phyloP scores from a whole-genome alignment of 129 eudicot species.

The Centaurea solstitialis region DNA sequence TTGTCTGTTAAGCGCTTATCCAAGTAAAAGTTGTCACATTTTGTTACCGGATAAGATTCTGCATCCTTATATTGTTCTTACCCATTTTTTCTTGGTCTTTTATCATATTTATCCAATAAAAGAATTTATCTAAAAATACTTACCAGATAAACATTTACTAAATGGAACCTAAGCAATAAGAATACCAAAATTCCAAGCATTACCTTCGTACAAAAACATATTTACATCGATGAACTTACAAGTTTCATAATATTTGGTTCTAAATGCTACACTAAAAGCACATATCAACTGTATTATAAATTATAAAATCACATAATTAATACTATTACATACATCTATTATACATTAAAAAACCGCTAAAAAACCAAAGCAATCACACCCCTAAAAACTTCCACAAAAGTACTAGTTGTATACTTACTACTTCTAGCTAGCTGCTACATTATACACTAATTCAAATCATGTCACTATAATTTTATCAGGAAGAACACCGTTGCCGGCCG shows the following conservation, averaged over 20 bases:
- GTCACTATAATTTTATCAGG: slow-evolving; percentile 54
- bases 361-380: not conserved
- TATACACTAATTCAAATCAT: slow-evolving; percentile 29
- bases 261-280: not conserved
- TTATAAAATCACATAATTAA: not conserved
- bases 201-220: not conserved
- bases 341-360: slow-evolving; percentile 4
- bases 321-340: slow-evolving; percentile 21
- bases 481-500: slow-evolving; percentile 33
- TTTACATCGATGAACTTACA: slow-evolving; percentile 13
- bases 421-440: slow-evolving; percentile 20
- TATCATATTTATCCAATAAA: no score
- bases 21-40: no score
- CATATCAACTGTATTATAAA: not conserved
- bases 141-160: no score
- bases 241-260: slow-evolving; percentile 10
- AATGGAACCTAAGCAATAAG: no score
- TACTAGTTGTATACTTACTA: not conserved
- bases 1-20: no score
- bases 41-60: no score
- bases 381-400: slow-evolving; percentile 17
- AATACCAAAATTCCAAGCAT: no score
- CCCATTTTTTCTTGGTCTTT: no score
- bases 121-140: no score
- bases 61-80: no score